Conservation (phyloP, 2,329 filamentous ascomycete genomes). For the Talaromyces sp. region DNA sequence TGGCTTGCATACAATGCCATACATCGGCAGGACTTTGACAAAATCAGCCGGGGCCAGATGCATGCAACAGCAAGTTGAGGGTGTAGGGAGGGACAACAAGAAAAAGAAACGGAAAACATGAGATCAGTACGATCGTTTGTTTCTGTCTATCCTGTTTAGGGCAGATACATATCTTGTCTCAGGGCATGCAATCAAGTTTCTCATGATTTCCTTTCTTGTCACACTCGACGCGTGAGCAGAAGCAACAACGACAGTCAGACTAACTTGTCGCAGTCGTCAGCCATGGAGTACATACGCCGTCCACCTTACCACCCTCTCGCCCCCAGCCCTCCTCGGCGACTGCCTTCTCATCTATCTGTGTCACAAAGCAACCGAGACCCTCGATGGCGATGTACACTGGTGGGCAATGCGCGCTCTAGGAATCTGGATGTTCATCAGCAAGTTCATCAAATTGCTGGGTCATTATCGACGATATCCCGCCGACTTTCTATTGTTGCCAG, state of each 20-base stretch:
- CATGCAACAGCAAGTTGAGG: neutral
- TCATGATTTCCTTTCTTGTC: neutral
- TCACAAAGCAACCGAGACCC: conserved; percentile 63
- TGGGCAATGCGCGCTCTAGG: conserved; percentile 60
- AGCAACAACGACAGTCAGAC: conserved; percentile 17
- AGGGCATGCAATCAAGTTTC: neutral
- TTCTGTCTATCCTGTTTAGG: conserved; percentile 16
- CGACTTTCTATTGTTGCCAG: conserved; percentile 73
- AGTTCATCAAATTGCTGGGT: conserved; percentile 84
- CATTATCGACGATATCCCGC: conserved; percentile 80
- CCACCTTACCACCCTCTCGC: conserved; percentile 87
- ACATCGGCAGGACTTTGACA: neutral
- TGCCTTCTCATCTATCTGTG: conserved; percentile 66
- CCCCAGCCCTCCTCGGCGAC: conserved; percentile 77
- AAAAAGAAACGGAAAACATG: neutral
- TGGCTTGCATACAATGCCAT: conserved; percentile 2
- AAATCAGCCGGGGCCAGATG: neutral
- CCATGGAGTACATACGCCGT: conserved; percentile 92
- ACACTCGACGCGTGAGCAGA: neutral
- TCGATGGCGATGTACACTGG: conserved; percentile 52
- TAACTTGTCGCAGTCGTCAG: conserved; percentile 63
- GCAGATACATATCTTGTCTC: conserved; percentile 18
- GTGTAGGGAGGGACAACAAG: conserved; percentile 3
- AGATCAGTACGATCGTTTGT: neutral
- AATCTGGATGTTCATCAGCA: conserved; percentile 79